Percentiles rank a stretch among this genome's conserved stretches.
Evolutionary conservation across 331 rosid genomes (phyloP).

Genomic region (Quercus tomentella): DNA sequence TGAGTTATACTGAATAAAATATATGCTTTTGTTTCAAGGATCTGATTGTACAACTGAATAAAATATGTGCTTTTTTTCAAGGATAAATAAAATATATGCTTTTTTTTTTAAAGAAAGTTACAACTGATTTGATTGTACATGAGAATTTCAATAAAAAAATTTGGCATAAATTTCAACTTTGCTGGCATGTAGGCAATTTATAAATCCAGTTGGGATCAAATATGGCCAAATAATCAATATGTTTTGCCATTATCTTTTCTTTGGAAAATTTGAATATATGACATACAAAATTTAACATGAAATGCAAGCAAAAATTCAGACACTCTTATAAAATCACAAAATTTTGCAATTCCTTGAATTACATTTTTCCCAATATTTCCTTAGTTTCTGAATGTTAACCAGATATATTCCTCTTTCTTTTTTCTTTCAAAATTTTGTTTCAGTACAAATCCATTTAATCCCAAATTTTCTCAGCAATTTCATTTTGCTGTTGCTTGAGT

Average conservation of each 20-base stretch:
- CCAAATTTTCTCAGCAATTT: background rate
- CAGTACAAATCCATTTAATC: background rate
- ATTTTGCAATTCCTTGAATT: background rate
- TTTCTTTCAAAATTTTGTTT: background rate
- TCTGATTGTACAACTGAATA: background rate
- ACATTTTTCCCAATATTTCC: background rate
- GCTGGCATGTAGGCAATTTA: background rate
- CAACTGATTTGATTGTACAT: background rate
- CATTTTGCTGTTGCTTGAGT: background rate
- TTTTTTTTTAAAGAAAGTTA: background rate
- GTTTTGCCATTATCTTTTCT: background rate
- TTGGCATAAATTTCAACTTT: background rate
- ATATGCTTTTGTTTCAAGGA: background rate
- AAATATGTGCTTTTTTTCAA: background rate
- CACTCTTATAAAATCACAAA: background rate
- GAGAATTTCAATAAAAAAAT: background rate
- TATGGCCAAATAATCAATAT: background rate
- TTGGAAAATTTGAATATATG: background rate
- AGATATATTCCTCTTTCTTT: background rate
- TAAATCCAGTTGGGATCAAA: background rate
- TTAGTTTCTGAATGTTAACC: background rate
- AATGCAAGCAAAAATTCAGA: background rate
- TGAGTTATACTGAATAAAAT: background rate
- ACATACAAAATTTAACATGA: background rate
- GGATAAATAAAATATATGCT: background rate